Evolutionary conservation across 768 basidiomycete species (phyloP).

Genomic region (Pulveroboletus sp.): DNA sequence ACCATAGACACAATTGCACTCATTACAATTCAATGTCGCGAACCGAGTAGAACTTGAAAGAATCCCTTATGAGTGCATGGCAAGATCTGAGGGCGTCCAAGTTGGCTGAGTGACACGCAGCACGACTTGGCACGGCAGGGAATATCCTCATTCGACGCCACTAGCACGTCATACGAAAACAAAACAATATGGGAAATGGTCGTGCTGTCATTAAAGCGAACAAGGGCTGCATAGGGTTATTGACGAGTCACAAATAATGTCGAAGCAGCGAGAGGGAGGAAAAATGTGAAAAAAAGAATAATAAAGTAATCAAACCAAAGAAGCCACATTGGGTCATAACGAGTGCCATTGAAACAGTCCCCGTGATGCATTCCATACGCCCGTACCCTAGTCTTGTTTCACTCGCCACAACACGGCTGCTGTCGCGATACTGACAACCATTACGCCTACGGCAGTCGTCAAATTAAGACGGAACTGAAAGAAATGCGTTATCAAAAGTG

Average conservation of each 20-base stretch:
- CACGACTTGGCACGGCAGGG: no score
- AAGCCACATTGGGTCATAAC: conserved; percentile 15
- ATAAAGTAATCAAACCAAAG: conserved; percentile 31
- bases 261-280: conserved; percentile 10
- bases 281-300: conserved; percentile 17
- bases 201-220: conserved; percentile 18
- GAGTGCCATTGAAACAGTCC: conserved; percentile 16
- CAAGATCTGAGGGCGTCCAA: no score
- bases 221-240: conserved; percentile 23
- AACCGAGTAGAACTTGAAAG: no score
- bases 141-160: background rate
- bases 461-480: conserved; percentile 30
- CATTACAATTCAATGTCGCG: no score
- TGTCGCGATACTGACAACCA: conserved; percentile 65
- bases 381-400: conserved; percentile 38
- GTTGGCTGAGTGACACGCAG: no score
- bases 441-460: conserved; percentile 59
- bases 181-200: background rate
- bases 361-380: conserved; percentile 8
- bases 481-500: conserved; percentile 19
- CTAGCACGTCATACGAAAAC: background rate
- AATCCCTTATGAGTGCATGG: no score
- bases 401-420: conserved; percentile 75
- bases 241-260: conserved; percentile 22
- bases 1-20: background rate